Evolutionary conservation across 73 alveolate species (phyloP).

Genomic region (Chromera velia): DNA sequence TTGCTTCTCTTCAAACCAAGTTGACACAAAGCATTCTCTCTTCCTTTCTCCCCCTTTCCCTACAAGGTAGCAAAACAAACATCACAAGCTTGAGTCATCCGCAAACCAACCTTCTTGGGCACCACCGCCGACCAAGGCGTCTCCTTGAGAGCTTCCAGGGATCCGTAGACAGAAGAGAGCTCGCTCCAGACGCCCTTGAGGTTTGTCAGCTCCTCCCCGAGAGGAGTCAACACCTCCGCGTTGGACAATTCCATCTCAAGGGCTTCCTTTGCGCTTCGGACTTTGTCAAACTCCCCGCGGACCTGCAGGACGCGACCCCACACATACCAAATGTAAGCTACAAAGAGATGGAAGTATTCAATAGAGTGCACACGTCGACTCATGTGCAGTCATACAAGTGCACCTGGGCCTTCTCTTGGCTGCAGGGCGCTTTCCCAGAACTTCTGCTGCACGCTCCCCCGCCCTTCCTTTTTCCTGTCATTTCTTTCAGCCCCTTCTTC

Average conservation of each 20-base stretch:
- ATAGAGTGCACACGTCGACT: too few species aligned
- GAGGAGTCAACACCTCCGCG: constrained; percentile 67
- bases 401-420: too few species aligned
- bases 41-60: background rate
- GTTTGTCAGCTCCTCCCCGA: constrained; percentile 46
- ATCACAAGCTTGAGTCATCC: background rate
- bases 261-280: constrained; percentile 88
- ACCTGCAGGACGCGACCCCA: constrained; percentile 26
- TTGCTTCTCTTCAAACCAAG: too few species aligned
- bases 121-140: constrained; percentile 85
- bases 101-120: constrained; percentile 65
- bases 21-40: background rate
- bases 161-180: background rate
- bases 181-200: constrained; percentile 49
- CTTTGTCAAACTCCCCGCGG: constrained; percentile 78
- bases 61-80: background rate
- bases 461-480: background rate
- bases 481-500: background rate
- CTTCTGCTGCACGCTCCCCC: too few species aligned
- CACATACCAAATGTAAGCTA: background rate
- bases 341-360: background rate
- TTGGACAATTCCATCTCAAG: constrained; percentile 89
- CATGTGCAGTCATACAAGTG: too few species aligned
- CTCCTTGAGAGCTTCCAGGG: constrained; percentile 51
- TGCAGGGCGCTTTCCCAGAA: too few species aligned